Evolutionary conservation across 495 filamentous ascomycete species (phyloP).

Genomic region (Pseudotulostoma volvatum): DNA sequence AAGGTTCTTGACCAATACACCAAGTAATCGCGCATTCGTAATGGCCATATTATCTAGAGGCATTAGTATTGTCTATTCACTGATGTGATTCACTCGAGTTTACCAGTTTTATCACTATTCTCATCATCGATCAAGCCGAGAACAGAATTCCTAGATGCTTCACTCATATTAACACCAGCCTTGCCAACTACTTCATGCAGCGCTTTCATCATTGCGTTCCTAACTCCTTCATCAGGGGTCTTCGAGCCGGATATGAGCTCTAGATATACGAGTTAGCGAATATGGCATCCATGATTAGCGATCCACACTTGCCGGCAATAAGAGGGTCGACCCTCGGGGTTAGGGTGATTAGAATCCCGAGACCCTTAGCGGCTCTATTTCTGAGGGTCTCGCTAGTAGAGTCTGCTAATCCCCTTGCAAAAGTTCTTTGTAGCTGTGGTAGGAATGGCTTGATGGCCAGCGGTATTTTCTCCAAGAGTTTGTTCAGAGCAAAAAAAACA

Average conservation of each 20-base stretch:
- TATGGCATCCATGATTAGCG: background rate
- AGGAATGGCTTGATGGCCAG: conserved; percentile 90
- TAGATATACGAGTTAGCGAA: conserved; percentile 19
- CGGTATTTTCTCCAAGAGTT: conserved; percentile 91
- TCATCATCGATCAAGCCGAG: conserved; percentile 78
- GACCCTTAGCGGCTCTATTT: conserved; percentile 79
- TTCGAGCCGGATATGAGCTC: conserved; percentile 90
- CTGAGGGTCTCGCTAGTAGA: conserved; percentile 78
- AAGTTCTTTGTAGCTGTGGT: conserved; percentile 89
- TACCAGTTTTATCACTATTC: conserved; percentile 51
- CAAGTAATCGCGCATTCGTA: conserved; percentile 76
- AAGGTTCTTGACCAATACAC: conserved; percentile 72
- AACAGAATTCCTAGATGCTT: conserved; percentile 64
- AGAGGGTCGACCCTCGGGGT: conserved; percentile 92
- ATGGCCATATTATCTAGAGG: conserved; percentile 53
- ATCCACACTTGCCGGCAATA: conserved; percentile 35
- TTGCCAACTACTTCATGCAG: conserved; percentile 92
- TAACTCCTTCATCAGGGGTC: conserved; percentile 74
- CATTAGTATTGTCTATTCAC: conserved; percentile 4
- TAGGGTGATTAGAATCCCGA: conserved; percentile 89
- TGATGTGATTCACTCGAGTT: conserved; percentile 1
- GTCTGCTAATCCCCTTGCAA: conserved; percentile 88
- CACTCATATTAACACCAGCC: conserved; percentile 86
- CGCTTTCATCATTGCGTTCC: conserved; percentile 93
- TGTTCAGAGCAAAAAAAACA: conserved; percentile 86